These are phyloP conservation scores for Oryza australiensis DNA, from an alignment of 176 grass and related monocot genomes.

Conservation along the genomic window DNA sequence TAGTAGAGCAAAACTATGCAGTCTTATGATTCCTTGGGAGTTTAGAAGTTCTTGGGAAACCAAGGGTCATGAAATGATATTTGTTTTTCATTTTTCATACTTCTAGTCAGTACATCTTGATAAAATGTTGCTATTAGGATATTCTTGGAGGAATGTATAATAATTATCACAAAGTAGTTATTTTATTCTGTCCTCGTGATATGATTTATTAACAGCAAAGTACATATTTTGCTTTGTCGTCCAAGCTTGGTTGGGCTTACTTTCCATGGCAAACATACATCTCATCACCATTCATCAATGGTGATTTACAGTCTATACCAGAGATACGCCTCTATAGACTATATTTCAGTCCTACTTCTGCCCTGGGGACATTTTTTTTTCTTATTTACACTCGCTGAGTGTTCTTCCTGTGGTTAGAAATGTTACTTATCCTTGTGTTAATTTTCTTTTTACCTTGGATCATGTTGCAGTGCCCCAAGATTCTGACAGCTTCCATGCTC, in stretches of 20 bases:
- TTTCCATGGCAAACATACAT: not conserved
- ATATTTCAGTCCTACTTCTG: not conserved
- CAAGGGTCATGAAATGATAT: not conserved
- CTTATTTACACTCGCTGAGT: not conserved
- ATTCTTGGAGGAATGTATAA: not conserved
- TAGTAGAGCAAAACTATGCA: not conserved
- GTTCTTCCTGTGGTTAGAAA: not conserved
- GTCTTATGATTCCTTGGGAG: not conserved
- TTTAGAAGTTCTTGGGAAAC: not conserved
- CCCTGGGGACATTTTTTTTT: not conserved
- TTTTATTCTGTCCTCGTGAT: not conserved
- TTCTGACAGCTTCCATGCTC: conserved; percentile 56
- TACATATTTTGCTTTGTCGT: not conserved
- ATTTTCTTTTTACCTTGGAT: not conserved
- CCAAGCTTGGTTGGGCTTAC: not conserved
- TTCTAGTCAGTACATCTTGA: not conserved
- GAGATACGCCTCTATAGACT: not conserved
- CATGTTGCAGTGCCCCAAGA: conserved; percentile 61
- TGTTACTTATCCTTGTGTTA: not conserved
- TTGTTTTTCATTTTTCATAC: not conserved
- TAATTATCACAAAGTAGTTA: not conserved
- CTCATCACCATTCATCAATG: not conserved
- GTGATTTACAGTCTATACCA: not conserved
- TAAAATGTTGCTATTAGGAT: not conserved
- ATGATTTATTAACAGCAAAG: not conserved